These are phyloP conservation scores for Skeletonema menzelii DNA, from an alignment of 108 stramenopile species.

Conservation along the genomic window DNA sequence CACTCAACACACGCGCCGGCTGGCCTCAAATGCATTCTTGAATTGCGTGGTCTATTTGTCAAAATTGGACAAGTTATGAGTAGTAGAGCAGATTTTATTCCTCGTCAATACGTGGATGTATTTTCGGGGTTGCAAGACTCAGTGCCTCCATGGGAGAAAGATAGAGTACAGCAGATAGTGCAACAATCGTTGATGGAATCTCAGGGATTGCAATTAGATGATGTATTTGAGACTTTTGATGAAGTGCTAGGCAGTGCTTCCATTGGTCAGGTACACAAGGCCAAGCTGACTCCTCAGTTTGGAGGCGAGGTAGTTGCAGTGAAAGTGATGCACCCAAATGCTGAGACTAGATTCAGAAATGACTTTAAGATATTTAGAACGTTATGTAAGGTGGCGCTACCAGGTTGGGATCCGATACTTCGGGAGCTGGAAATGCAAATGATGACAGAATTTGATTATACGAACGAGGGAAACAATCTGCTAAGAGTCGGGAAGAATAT, in stretches of 20 bases:
- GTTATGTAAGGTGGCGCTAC: slow-evolving; percentile 66
- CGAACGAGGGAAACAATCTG: slow-evolving; percentile 55
- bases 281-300: slow-evolving; percentile 31
- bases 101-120: slow-evolving; percentile 60
- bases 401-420: slow-evolving; percentile 72
- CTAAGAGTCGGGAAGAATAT: slow-evolving; percentile 51
- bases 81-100: slow-evolving; percentile 71
- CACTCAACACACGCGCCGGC: slow-evolving; percentile 54
- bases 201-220: slow-evolving; percentile 44
- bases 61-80: slow-evolving; percentile 66
- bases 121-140: slow-evolving; percentile 62
- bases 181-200: slow-evolving; percentile 31
- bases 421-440: slow-evolving; percentile 64
- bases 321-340: slow-evolving; percentile 74
- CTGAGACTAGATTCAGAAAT: slow-evolving; percentile 59
- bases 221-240: slow-evolving; percentile 69
- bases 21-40: slow-evolving; percentile 51
- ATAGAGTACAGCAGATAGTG: slow-evolving; percentile 42
- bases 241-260: slow-evolving; percentile 65
- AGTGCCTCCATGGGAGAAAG: slow-evolving; percentile 61
- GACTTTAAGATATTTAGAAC: slow-evolving; percentile 74
- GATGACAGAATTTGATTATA: slow-evolving; percentile 79
- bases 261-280: slow-evolving; percentile 74
- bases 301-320: slow-evolving; percentile 55
- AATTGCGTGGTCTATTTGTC: slow-evolving; percentile 59